Evolutionary conservation across 2,329 filamentous ascomycete genomes (phyloP), one percentile per base, ranked within the genome.

Genomic region (Claviceps paspali): DNA sequence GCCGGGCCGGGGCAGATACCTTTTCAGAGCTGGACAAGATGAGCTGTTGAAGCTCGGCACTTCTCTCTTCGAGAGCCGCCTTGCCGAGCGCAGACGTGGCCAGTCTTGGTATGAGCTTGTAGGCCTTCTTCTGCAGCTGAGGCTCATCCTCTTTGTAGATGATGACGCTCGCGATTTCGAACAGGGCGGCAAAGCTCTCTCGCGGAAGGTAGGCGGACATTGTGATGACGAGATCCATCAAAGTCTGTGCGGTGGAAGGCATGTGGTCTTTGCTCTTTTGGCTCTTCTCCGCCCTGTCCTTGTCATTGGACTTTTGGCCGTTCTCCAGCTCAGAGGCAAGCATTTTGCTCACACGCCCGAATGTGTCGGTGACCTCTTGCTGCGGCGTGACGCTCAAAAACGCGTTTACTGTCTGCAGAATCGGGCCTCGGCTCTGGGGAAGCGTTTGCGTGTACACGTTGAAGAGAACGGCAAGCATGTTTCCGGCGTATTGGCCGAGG

Each of bases 361-460:
- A 96, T 0, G 88, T 96, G 45, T 84, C 81, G 50, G 82, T 80
- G 15, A 96, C 68, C 55, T 95, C 87, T 45, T 72, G 55, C 10
- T 65, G 69, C 1, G 84, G 81, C 0, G 85, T 84, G 49, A 96
- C 82, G 63, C 87, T 93, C 40, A 98, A 64, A 59, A 87, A 96
- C 5, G 85, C 78, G 59, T 96, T 95, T 63, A 96, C 91, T 43
- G 87, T 94, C 55, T 88, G 83, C 24, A 98, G 66, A 38, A 98
- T 91, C 15, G 83, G 85, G 0, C 85, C 87, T 47, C 91, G 74
- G 51, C 84, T 91, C 52, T 95, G 85, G 2, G 91, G 88, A 19
- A 98, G 68, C 1, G 91, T 98, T 57, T 95, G 83, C 45, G 83
- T 94, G 63, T 98, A 98, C 31, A 98, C 88, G 54, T 98, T 98